Percentiles rank a stretch among this genome's conserved stretches.
These are phyloP conservation scores for Gossypium anomalum DNA, from an alignment of 345 rosid genomes.

Conservation along the genomic window DNA sequence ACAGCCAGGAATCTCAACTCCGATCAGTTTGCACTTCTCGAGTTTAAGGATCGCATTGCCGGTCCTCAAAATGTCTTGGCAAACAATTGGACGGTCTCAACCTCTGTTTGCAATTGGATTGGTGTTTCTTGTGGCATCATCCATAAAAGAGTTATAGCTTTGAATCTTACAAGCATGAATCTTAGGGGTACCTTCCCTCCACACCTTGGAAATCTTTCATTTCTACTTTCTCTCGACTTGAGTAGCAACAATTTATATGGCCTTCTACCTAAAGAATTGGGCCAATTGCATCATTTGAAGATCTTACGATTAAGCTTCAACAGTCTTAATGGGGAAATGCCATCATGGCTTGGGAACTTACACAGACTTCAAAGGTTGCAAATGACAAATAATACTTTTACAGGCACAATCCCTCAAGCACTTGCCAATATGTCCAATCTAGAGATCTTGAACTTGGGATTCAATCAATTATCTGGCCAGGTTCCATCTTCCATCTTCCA, in stretches of 20 bases:
- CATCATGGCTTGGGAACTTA: no score
- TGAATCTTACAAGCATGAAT: background rate
- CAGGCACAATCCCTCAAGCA: constrained; percentile 1
- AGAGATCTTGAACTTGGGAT: no score
- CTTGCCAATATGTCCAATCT: background rate
- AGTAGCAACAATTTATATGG: background rate
- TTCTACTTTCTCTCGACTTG: background rate
- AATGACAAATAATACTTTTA: background rate
- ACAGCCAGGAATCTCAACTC: no score
- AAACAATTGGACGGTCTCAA: no score
- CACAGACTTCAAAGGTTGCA: background rate
- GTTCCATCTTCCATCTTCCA: background rate
- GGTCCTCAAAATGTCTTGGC: no score
- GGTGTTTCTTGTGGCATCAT: no score
- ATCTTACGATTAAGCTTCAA: background rate
- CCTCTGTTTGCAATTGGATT: no score
- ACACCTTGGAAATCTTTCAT: background rate
- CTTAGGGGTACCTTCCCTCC: background rate
- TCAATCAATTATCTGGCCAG: no score
- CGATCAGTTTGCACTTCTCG: no score
- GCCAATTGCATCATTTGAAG: constrained; percentile 10
- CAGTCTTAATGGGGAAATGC: background rate
- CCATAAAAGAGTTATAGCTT: background rate
- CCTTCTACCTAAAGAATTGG: background rate
- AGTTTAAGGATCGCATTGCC: no score